phyloP scores from a whole-genome alignment of 2,329 filamentous ascomycete species.

The Trichoderma guizhouense region DNA sequence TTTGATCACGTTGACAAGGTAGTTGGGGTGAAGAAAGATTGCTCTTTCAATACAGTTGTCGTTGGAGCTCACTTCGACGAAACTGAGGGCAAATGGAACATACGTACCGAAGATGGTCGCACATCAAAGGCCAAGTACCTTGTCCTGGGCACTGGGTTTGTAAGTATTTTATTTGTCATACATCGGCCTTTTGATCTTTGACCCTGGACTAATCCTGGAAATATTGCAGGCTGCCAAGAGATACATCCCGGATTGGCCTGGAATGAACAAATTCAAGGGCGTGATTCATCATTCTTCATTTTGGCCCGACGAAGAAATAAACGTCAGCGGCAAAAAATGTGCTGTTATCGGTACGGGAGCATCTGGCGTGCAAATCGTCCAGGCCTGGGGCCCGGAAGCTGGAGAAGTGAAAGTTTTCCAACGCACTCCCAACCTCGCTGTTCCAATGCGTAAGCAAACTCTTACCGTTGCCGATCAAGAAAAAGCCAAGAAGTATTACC shows the following conservation, averaged over 20 bases:
- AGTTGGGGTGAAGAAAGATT: constrained; percentile 54
- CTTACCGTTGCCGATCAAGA: constrained; percentile 42
- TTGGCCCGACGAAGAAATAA: constrained; percentile 57
- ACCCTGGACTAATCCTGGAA: not conserved
- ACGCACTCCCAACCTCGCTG: constrained; percentile 62
- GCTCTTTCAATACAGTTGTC: constrained; percentile 54
- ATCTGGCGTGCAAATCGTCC: constrained; percentile 61
- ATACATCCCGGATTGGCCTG: constrained; percentile 59
- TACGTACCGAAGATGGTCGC: constrained; percentile 49
- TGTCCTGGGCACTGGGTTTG: constrained; percentile 52
- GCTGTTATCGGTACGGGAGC: constrained; percentile 64
- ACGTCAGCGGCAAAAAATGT: constrained; percentile 55
- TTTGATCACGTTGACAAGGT: constrained; percentile 58
- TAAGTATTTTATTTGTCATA: constrained; percentile 22
- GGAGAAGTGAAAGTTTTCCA: constrained; percentile 59
- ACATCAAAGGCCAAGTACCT: constrained; percentile 49
- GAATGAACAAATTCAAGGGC: constrained; percentile 58
- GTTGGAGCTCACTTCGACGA: constrained; percentile 50
- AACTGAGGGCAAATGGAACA: constrained; percentile 44
- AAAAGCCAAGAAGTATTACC: constrained; percentile 41
- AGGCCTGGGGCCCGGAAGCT: constrained; percentile 55
- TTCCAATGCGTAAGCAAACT: constrained; percentile 55
- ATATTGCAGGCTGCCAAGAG: constrained; percentile 49
- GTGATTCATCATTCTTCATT: constrained; percentile 57
- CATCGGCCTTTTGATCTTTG: not conserved